A percentile compares a stretch with the other conserved stretches of the same genome.
Conservation (phyloP, 2,329 filamentous ascomycete species). For the Bipolaris bicolor region DNA sequence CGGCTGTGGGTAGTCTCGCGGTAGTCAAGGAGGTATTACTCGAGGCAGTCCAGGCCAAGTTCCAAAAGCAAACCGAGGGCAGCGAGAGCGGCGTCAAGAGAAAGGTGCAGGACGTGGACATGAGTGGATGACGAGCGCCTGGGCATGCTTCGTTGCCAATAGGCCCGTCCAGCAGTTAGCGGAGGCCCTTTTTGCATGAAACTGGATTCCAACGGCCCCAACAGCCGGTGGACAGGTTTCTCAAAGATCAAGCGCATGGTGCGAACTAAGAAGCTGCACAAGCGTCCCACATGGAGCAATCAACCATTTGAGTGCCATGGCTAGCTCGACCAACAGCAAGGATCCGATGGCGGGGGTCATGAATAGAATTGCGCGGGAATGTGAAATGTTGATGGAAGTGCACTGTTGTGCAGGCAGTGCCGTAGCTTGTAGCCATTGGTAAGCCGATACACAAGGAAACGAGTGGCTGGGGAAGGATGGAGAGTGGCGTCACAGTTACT, state of each 20-base stretch:
- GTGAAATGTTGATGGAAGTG: not conserved
- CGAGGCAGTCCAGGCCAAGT: slow-evolving; percentile 52
- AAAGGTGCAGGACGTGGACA: slow-evolving; percentile 41
- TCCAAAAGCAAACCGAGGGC: slow-evolving; percentile 28
- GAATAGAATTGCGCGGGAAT: not conserved
- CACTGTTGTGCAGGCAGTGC: not conserved
- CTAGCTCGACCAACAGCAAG: slow-evolving; percentile 4
- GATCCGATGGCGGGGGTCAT: not conserved
- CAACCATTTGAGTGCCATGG: slow-evolving; percentile 7
- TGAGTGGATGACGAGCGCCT: slow-evolving; percentile 35
- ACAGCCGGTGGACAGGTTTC: not conserved
- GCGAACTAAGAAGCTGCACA: slow-evolving; percentile 6
- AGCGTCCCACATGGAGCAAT: slow-evolving; percentile 3
- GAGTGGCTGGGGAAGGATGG: slow-evolving; percentile 11
- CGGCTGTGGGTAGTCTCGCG: slow-evolving; percentile 63
- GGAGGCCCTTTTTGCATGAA: not conserved
- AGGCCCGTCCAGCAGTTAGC: not conserved
- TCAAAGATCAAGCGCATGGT: slow-evolving; percentile 2
- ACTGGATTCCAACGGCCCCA: not conserved
- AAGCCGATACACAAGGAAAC: slow-evolving; percentile 5
- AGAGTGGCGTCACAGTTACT: slow-evolving; percentile 11
- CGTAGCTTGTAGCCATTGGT: slow-evolving; percentile 4
- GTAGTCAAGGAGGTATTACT: slow-evolving; percentile 67
- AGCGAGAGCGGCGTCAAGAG: slow-evolving; percentile 30
- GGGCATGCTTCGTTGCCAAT: not conserved